Evolutionary conservation across 208 protist genomes (phyloP).

Genomic region (Naegleria fowleri): DNA sequence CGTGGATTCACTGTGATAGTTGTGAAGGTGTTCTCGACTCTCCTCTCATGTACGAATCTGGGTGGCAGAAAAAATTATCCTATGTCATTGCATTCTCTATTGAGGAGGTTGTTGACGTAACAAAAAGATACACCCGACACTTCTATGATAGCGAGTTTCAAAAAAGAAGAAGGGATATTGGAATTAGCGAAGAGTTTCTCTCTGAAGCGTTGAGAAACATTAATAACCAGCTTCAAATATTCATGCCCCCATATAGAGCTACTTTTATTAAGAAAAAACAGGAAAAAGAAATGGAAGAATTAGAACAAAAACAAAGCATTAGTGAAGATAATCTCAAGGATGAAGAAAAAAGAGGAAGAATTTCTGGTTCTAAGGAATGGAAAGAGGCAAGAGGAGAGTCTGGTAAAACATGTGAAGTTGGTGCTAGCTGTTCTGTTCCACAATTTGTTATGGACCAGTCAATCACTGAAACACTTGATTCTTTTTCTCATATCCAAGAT

Average conservation of each 20-base stretch:
- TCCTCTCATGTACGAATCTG: conserved; percentile 46
- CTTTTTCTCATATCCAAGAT: not conserved
- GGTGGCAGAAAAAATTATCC: conserved; percentile 47
- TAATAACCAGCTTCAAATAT: not conserved
- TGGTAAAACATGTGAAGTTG: not conserved
- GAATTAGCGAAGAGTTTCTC: not conserved
- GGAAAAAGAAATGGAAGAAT: not conserved
- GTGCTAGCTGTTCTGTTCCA: not conserved
- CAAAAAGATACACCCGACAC: conserved; percentile 36
- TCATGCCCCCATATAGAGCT: not conserved
- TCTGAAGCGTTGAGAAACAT: not conserved
- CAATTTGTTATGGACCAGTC: not conserved
- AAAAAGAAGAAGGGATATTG: not conserved
- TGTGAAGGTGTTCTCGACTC: conserved; percentile 41
- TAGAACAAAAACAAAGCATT: not conserved
- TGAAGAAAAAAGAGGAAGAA: conserved; percentile 18
- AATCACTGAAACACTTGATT: not conserved
- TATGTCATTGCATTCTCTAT: conserved; percentile 36
- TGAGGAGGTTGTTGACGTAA: conserved; percentile 41
- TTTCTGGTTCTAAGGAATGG: conserved; percentile 7
- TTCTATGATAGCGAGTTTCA: not conserved
- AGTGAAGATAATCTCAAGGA: not conserved
- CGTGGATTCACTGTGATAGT: conserved; percentile 38
- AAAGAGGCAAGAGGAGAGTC: conserved; percentile 3
- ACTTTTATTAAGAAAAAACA: not conserved